A percentile compares a stretch with the other conserved stretches of the same genome.
Conservation (phyloP, 2,329 filamentous ascomycete genomes). For the Colletotrichum chlorophyti region DNA sequence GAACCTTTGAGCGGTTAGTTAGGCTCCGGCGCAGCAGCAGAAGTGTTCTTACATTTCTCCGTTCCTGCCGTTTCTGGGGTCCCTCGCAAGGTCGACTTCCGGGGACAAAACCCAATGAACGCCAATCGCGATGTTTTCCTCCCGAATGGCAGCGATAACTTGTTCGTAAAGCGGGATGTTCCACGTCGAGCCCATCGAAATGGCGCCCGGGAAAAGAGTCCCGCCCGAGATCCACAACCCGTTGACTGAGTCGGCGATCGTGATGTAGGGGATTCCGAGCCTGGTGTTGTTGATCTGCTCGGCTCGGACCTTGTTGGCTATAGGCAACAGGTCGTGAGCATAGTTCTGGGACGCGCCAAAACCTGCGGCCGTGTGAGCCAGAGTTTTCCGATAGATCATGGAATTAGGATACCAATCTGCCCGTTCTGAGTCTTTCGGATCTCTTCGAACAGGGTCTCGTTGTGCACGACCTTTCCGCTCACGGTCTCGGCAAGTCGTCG, state of each 20-base stretch:
- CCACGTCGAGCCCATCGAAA: conserved; percentile 38
- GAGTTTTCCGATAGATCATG: background rate
- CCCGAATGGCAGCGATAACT: conserved; percentile 35
- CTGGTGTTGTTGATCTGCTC: conserved; percentile 30
- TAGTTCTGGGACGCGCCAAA: conserved; percentile 38
- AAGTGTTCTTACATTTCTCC: conserved; percentile 31
- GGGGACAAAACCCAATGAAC: conserved; percentile 42
- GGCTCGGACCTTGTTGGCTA: conserved; percentile 34
- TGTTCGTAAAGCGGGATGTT: conserved; percentile 39
- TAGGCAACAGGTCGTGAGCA: conserved; percentile 35
- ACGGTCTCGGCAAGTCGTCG: conserved; percentile 14
- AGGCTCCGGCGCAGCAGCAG: background rate
- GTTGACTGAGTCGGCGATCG: conserved; percentile 38
- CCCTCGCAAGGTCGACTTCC: conserved; percentile 39
- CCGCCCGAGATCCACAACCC: conserved; percentile 38
- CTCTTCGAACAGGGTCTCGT: conserved; percentile 17
- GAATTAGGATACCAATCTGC: conserved; percentile 3
- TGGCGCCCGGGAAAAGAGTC: conserved; percentile 39
- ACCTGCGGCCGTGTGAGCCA: conserved; percentile 26
- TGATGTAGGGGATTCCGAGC: conserved; percentile 35
- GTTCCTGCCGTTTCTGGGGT: conserved; percentile 36
- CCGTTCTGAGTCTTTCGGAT: conserved; percentile 19
- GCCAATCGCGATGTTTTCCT: conserved; percentile 39
- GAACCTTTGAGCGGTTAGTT: conserved; percentile 31
- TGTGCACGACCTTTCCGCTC: background rate